Base-by-base conservation (phyloP, 2,329 filamentous ascomycete species). In the Ascochyta fabae region DNA sequence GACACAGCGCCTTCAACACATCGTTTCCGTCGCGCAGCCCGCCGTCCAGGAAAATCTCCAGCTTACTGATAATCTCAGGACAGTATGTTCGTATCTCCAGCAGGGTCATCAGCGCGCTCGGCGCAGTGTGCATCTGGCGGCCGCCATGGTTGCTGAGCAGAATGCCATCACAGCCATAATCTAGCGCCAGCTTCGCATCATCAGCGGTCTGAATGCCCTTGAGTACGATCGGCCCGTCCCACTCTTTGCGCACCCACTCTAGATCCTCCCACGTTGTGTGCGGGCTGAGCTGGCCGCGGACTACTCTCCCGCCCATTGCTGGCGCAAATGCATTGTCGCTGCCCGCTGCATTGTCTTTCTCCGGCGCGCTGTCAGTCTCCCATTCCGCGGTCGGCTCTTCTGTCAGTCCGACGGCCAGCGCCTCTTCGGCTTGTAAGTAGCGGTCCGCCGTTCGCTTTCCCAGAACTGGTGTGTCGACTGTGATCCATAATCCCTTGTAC, bases 301-400 rank as follows among this genome's bases (percentile, higher is more conserved):
- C 60, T 6, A 60, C 58, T 4, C 70, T 79, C 75, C 26, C 83
- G 66, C 67, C 87, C 85, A 65, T 88, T 81, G 73, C 83, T 84
- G 27, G 75, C 67, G 10, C 83, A 82, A 80, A 87, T 82, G 56
- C 83, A 75, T 50, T 86, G 68, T 19, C 84, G 80, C 51, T 86
- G 65, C 10, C 84, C 78, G 2, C 81, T 33, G 47, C 47, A 10
- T 56, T 56, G 15, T 56, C 53, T 26, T 51, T 56, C 19, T 56
- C 31, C 6, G 53, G 38, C 7, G 42, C 19, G 26, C 42, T 56
- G 15, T 56, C 48, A 4, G 56, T 52, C 80, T 29, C 86, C 86
- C 60, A 84, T 80, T 42, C 71, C 62, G 68, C 86, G 22, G 78
- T 78, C 0, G 78, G 77, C 56, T 77, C 77, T 36, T 80, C 83